Base-by-base conservation (phyloP, 208 protist species). In the Angomonas desouzai region DNA sequence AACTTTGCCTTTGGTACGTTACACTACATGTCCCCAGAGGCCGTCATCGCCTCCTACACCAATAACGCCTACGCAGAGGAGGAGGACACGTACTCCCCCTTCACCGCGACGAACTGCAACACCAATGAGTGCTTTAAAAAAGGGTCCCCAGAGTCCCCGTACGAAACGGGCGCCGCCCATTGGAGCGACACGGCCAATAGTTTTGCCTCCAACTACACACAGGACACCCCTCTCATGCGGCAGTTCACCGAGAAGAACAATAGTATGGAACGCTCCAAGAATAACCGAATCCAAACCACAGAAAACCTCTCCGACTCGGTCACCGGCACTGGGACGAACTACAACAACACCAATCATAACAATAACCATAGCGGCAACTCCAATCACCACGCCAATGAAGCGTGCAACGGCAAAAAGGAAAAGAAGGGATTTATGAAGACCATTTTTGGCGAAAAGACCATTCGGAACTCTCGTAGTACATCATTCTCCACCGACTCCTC, bases 1-100 rank as follows among this genome's bases (percentile, higher is more conserved):
- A 43, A 70, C 59, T 70, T 75, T 56, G 70, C 67, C 33, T 81
- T 87, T 49, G 89, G 89, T 23, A 95, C 89, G 25, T 55, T 95
- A 65, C 89, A 95, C 70, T 95, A 95, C 80, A 89, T 78, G 33
- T 85, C 77, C 18, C 89, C 89, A 2, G 89, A 95, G 72, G 80
- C 83, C n/a, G 78, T 86, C 32, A 38, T 64, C 22, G 76, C 79
- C 30, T 77, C 74, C 1, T 67, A 58, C 29, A 64, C 16, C 13
- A 56, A 69, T 28, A 49, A 36, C 43, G 23, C 22, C 3, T 45
- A 36, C 28, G 62, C 2, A 33, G 36, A 61, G 20, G 48, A 55
- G 36, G 48, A n/a, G n/a, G 33, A 45, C 16, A 56, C 20, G 43
- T 25, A 18, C 3, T 18, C 18, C 4, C 7, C n/a, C 36, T 62